A percentile compares a stretch with the other conserved stretches of the same genome.
Conservation (phyloP, 1,139 yeast genomes). For the Nakaseomyces bracarensis region DNA sequence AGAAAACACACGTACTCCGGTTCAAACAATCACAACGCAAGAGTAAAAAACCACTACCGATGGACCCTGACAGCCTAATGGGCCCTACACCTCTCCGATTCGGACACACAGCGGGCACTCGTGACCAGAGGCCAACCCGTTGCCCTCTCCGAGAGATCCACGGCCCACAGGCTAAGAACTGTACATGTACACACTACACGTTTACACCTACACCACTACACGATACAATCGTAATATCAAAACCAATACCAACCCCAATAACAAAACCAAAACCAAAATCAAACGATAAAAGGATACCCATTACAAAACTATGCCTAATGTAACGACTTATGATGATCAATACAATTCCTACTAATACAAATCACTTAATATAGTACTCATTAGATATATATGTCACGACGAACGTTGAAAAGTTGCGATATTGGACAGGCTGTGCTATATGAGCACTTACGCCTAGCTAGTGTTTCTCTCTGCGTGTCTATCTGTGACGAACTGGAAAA, state of each 20-base stretch:
- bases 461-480: too few species aligned
- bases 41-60: conserved; percentile 4
- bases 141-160: conserved; percentile 19
- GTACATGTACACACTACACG: not conserved
- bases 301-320: not conserved
- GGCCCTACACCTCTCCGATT: conserved; percentile 15
- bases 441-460: too few species aligned
- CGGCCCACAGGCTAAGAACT: not conserved
- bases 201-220: not conserved
- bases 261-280: not conserved
- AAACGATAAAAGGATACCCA: not conserved
- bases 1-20: conserved; percentile 4
- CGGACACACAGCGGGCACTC: conserved; percentile 17
- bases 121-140: conserved; percentile 16
- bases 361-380: not conserved
- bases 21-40: conserved; percentile 2
- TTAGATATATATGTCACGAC: too few species aligned
- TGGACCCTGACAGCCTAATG: conserved; percentile 1
- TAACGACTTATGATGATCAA: too few species aligned
- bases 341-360: not conserved
- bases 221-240: not conserved
- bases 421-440: too few species aligned
- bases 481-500: too few species aligned
- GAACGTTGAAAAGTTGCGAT: too few species aligned
- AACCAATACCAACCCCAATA: not conserved